A percentile compares a stretch with the other conserved stretches of the same genome.
phyloP scores from a whole-genome alignment of 2,329 filamentous ascomycete species.

The Scytalidium sp. region DNA sequence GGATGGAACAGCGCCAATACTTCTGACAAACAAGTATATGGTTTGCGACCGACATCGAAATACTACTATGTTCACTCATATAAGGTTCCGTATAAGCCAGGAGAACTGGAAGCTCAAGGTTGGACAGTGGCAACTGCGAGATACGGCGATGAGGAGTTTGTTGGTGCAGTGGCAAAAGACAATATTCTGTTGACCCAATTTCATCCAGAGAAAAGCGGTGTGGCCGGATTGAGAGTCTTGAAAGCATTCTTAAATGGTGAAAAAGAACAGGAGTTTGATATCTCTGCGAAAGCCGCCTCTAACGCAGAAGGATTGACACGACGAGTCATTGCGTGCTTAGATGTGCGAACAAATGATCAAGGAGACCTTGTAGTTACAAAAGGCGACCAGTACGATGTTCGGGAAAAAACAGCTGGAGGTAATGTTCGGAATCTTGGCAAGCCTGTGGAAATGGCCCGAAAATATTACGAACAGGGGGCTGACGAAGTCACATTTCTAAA shows the following conservation, averaged over 20 bases:
- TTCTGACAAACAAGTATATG: slow-evolving; percentile 64
- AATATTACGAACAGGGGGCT: slow-evolving; percentile 94
- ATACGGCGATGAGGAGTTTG: slow-evolving; percentile 86
- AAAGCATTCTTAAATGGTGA: slow-evolving; percentile 81
- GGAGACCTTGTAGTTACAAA: slow-evolving; percentile 97
- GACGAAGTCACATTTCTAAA: slow-evolving; percentile 98
- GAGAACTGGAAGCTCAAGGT: slow-evolving; percentile 73
- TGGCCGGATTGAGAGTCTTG: slow-evolving; percentile 79
- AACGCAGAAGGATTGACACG: slow-evolving; percentile 75
- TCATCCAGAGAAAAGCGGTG: slow-evolving; percentile 95
- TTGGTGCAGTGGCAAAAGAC: slow-evolving; percentile 81
- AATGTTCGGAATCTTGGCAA: slow-evolving; percentile 92
- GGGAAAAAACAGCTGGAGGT: slow-evolving; percentile 70
- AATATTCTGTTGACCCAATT: slow-evolving; percentile 94
- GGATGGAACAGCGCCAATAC: slow-evolving; percentile 93
- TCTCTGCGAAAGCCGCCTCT: slow-evolving; percentile 20
- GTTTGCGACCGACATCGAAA: slow-evolving; percentile 76
- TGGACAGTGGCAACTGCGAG: slow-evolving; percentile 90
- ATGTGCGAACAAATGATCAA: slow-evolving; percentile 90
- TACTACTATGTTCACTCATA: slow-evolving; percentile 99
- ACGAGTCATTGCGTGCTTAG: slow-evolving; percentile 91
- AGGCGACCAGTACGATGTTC: slow-evolving; percentile 97
- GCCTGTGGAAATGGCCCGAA: slow-evolving; percentile 88
- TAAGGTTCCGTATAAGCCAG: slow-evolving; percentile 71
- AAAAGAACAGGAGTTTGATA: slow-evolving; percentile 35